phyloP scores from a whole-genome alignment of 495 filamentous ascomycete species.

The Tirmania nivea region DNA sequence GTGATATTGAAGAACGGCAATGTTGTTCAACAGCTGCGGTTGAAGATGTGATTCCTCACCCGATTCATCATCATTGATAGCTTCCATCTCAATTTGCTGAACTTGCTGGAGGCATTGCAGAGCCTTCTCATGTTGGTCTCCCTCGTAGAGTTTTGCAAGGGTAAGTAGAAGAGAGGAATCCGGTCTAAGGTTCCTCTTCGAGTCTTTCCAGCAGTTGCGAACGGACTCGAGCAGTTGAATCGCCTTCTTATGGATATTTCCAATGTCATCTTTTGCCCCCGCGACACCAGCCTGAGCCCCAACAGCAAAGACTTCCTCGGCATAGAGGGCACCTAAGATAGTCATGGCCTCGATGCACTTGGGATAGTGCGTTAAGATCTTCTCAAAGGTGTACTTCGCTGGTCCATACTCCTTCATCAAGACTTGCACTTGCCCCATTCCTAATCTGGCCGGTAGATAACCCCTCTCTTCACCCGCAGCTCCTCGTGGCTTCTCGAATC shows the following conservation, averaged over 20 bases:
- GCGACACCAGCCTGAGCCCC: slow-evolving; percentile 34
- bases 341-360: slow-evolving; percentile 84
- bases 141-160: slow-evolving; percentile 75
- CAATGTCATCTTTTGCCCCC: slow-evolving; percentile 68
- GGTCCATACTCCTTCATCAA: slow-evolving; percentile 63
- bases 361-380: slow-evolving; percentile 40
- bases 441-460: slow-evolving; percentile 82
- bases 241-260: slow-evolving; percentile 58
- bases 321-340: slow-evolving; percentile 68
- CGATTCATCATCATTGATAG: slow-evolving; percentile 33
- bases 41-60: slow-evolving; percentile 45
- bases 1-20: slow-evolving; percentile 84
- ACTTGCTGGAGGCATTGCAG: slow-evolving; percentile 77
- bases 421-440: slow-evolving; percentile 68
- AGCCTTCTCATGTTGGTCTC: slow-evolving; percentile 64
- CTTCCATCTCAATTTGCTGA: slow-evolving; percentile 51
- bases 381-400: slow-evolving; percentile 83
- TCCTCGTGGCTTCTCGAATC: slow-evolving; percentile 27
- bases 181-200: slow-evolving; percentile 51
- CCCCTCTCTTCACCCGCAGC: slow-evolving; percentile 52
- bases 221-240: slow-evolving; percentile 61
- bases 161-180: slow-evolving; percentile 84
- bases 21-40: slow-evolving; percentile 87
- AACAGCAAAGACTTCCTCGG: slow-evolving; percentile 67
- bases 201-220: slow-evolving; percentile 72